Conservation (phyloP, 345 rosid species). For the Syzygium grande region DNA sequence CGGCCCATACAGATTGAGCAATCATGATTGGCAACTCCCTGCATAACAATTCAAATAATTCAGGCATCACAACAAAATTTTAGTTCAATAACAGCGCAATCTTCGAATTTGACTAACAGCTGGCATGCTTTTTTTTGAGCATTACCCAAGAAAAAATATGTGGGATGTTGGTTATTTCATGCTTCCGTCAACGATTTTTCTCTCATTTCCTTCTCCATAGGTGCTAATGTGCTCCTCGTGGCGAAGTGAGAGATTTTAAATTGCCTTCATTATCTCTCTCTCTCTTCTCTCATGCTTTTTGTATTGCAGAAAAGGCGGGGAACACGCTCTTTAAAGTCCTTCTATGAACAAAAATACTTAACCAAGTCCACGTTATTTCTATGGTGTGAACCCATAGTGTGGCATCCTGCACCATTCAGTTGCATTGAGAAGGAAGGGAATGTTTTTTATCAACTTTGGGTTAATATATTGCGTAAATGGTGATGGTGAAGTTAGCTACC, state of each 20-base stretch:
- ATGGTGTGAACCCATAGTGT: conserved; percentile 49
- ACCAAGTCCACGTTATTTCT: background rate
- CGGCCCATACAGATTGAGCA: conserved; percentile 87
- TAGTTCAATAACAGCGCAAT: background rate
- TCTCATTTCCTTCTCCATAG: conserved; percentile 47
- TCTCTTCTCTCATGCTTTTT: conserved; percentile 85
- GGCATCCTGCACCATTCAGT: conserved; percentile 96
- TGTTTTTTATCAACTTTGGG: background rate
- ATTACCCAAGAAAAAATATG: conserved; percentile 83
- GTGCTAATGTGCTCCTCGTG: conserved; percentile 79
- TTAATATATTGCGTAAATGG: background rate
- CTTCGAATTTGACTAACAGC: background rate
- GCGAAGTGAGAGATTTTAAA: conserved; percentile 72
- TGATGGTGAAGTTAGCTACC: conserved; percentile 16
- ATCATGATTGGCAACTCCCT: conserved; percentile 92
- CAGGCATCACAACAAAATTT: background rate
- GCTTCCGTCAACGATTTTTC: conserved; percentile 98
- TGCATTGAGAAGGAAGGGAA: conserved; percentile 35
- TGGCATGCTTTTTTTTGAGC: background rate
- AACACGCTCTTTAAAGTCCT: background rate
- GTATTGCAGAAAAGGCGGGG: conserved; percentile 27
- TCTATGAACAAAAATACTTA: background rate
- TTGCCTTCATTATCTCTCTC: no score
- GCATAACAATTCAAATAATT: conserved; percentile 1
- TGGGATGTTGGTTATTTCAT: conserved; percentile 78